A percentile compares a stretch with the other conserved stretches of the same genome.
phyloP scores from a whole-genome alignment of 768 basidiomycete species.

The Leccinum incarnatum region DNA sequence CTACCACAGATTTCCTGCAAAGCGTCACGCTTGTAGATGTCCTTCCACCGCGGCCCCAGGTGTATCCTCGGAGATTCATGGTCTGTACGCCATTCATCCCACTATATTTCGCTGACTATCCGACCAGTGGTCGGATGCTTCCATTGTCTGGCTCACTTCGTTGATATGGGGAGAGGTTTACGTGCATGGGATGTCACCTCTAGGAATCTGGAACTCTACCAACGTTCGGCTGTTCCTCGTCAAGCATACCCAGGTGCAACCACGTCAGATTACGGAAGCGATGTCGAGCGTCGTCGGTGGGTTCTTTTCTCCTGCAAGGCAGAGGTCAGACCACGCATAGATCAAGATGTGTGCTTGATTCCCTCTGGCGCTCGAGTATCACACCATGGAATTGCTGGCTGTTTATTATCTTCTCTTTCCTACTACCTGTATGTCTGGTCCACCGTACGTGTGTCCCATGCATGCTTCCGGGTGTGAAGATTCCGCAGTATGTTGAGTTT shows the following conservation, averaged over 20 bases:
- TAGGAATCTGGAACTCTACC: slow-evolving; percentile 90
- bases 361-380: too few relatives aligned
- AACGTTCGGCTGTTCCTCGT: slow-evolving; percentile 89
- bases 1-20: slow-evolving; percentile 73
- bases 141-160: slow-evolving; percentile 88
- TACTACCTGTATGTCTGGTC: too few relatives aligned
- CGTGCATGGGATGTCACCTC: slow-evolving; percentile 80
- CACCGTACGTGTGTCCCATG: too few relatives aligned
- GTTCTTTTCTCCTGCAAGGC: slow-evolving; percentile 49
- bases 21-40: slow-evolving; percentile 67
- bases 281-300: slow-evolving; percentile 83
- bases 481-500: too few relatives aligned
- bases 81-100: slow-evolving; percentile 40
- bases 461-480: too few relatives aligned
- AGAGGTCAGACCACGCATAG: slow-evolving; percentile 22
- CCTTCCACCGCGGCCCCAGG: slow-evolving; percentile 65
- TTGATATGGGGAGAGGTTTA: slow-evolving; percentile 96
- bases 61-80: slow-evolving; percentile 71
- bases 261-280: slow-evolving; percentile 72
- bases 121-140: slow-evolving; percentile 86
- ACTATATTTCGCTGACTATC: slow-evolving; percentile 1
- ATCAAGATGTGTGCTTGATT: too few relatives aligned
- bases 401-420: too few relatives aligned
- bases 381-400: too few relatives aligned
- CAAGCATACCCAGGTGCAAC: slow-evolving; percentile 73